These are phyloP conservation scores for Microthlaspi erraticum DNA, from an alignment of 345 rosid genomes.

Conservation along the genomic window DNA sequence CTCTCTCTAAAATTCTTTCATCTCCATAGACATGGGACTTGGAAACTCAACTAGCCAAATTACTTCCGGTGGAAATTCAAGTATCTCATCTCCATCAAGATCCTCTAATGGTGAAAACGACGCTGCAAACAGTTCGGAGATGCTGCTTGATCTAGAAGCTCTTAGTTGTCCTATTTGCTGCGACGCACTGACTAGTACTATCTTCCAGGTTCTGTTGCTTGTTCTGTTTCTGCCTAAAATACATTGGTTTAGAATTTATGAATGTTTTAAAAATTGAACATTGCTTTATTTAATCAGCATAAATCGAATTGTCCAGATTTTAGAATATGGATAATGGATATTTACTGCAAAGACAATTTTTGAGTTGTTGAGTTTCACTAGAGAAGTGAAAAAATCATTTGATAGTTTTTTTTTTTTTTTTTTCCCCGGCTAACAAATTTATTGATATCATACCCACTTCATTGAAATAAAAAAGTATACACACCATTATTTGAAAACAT, in stretches of 20 bases:
- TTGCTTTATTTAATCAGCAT: too few species aligned
- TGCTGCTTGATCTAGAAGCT: not conserved
- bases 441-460: too few species aligned
- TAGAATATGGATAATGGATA: too few species aligned
- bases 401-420: not conserved
- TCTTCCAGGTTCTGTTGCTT: constrained; percentile 6
- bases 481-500: too few species aligned
- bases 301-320: too few species aligned
- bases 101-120: not conserved
- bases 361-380: too few species aligned
- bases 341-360: too few species aligned
- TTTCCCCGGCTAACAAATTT: too few species aligned
- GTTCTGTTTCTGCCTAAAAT: not conserved
- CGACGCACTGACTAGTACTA: not conserved
- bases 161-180: constrained; percentile 4
- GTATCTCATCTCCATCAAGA: not conserved
- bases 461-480: too few species aligned
- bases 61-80: not conserved
- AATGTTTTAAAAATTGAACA: too few species aligned
- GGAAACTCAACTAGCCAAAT: not conserved
- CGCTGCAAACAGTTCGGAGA: not conserved
- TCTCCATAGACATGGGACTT: not conserved
- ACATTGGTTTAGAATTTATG: too few species aligned
- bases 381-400: too few species aligned
- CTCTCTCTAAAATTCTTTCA: not conserved